Evolutionary conservation across 306 rosid genomes (phyloP), one percentile per base, ranked within the genome.

Genomic region (Prunus davidiana): DNA sequence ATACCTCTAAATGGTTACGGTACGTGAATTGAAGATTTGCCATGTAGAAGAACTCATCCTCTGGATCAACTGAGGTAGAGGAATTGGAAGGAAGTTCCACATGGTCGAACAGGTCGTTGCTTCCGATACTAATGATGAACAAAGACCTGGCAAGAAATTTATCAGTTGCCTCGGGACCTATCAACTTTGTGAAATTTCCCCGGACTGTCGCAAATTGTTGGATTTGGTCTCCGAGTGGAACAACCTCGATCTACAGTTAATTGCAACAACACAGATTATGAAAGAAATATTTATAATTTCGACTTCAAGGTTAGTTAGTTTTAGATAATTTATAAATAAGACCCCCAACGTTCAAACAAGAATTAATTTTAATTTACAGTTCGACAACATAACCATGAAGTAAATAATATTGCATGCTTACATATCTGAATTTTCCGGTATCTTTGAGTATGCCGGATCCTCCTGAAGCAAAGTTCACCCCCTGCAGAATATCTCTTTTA

Each of bases 391-490:
- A 47, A 47, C 12, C 51, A 47, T 47, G 41, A 34, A 34, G 41
- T 34, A 34, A 56, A 19, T 56, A 54, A 22, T 57, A 2, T n/a
- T 57, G 28, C 30, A 20, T 57, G 30, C 63, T 57, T 69, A 83
- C 87, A 84, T 68, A 83, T 76, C 56, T 63, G 8, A 5, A 43
- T 0, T 2, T 5, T 4, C 90, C 93, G 13, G 93, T 89, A 0
- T 58, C 16, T 6, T 19, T 30, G 28, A 84, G 83, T 67, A 89
- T 80, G 64, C 93, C 89, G 60, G 88, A 58, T 2, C 91, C 91
- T 2, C 7, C 89, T 4, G 88, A 89, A 6, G 87, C 93, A 83
- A 89, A 89, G 73, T 89, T 89, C 1, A 69, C 82, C 2, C 93
- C 93, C 4, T 0, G 46, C 8, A 82, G 64, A 43, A 86, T 75